Base-by-base conservation (phyloP, 352 stramenopile genomes). In the Phytophthora constricta region DNA sequence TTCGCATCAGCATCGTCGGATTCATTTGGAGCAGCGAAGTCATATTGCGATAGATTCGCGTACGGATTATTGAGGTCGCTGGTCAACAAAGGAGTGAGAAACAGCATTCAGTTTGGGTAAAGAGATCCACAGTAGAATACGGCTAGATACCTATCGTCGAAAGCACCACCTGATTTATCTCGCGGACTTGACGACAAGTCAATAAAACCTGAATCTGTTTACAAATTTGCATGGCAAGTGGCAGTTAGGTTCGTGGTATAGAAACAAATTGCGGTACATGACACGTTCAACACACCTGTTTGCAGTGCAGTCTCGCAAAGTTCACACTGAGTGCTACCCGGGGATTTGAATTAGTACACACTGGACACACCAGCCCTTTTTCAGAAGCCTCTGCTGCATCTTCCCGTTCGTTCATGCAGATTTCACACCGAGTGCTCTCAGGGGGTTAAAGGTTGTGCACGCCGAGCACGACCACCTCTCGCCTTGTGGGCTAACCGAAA, bases 321-420 rank as follows among this genome's bases (percentile, higher is more conserved):
- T 41, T 85, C 79, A 56, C 82, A 91, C 16, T 68, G 67, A 7
- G 62, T 65, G 13, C 75, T 65, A 25, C 59, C 53, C 4, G 43
- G 19, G 19, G 60, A 58, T 49, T 91, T 91, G 26, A 84, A 70
- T 56, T 85, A 22, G 82, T 91, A 60, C 82, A 91, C 5, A 89
- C 74, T 3, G 68, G 62, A 46, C 82, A 91, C 41, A 84, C 71
- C 53, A 23, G 61, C 19, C 62, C 34, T 27, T 65, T 75, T 69
- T 14, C 19, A 19, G 53, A 7, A 22, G 56, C 48, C 20, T 61
- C 54, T 2, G 39, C 16, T 45, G 43, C 19, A 33, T 63, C 42
- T 13, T 63, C 34, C 43, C 49, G 56, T 4, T 43, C 37, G 48
- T 54, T 60, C 17, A 68, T 58, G 51, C 70, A 78, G 19, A 62